phyloP scores from a whole-genome alignment of 2,329 filamentous ascomycete species.

The Diaporthe sp. region DNA sequence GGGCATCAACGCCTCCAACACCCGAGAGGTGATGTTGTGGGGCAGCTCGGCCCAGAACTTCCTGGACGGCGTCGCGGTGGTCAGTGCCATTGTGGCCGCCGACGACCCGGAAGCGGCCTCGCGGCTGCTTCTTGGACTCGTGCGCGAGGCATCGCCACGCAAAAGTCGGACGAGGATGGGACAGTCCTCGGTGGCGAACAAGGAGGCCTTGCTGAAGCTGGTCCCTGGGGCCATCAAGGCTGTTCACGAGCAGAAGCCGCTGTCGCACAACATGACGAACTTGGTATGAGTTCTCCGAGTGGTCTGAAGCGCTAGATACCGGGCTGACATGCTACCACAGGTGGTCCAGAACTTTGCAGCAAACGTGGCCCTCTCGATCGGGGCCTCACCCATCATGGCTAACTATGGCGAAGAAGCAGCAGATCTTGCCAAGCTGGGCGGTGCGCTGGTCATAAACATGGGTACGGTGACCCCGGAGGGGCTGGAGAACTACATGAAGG shows the following conservation, averaged over 20 bases:
- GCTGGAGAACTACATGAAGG: slow-evolving; percentile 76
- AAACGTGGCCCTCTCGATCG: slow-evolving; percentile 86
- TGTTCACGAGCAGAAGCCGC: slow-evolving; percentile 72
- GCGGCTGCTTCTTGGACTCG: slow-evolving; percentile 64
- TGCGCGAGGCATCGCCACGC: slow-evolving; percentile 55
- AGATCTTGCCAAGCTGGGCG: slow-evolving; percentile 82
- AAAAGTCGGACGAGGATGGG: slow-evolving; percentile 30
- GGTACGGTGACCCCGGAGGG: slow-evolving; percentile 86
- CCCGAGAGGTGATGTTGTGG: slow-evolving; percentile 79
- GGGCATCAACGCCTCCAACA: slow-evolving; percentile 82
- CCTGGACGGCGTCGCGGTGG: slow-evolving; percentile 86
- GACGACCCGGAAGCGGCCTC: slow-evolving; percentile 73
- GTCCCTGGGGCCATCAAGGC: slow-evolving; percentile 63
- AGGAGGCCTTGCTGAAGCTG: slow-evolving; percentile 40
- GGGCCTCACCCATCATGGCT: slow-evolving; percentile 94
- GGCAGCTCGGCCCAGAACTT: slow-evolving; percentile 64
- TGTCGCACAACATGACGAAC: slow-evolving; percentile 98
- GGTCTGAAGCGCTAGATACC: background rate
- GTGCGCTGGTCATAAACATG: slow-evolving; percentile 92
- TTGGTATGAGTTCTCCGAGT: slow-evolving; percentile 57
- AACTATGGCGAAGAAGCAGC: slow-evolving; percentile 84
- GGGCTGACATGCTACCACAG: slow-evolving; percentile 39
- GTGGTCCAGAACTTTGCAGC: slow-evolving; percentile 95
- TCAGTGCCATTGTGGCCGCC: slow-evolving; percentile 87
- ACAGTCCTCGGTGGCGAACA: rapidly evolving